These are phyloP conservation scores for Pseudevernia furfuracea DNA, from an alignment of 495 filamentous ascomycete species.

Conservation along the genomic window DNA sequence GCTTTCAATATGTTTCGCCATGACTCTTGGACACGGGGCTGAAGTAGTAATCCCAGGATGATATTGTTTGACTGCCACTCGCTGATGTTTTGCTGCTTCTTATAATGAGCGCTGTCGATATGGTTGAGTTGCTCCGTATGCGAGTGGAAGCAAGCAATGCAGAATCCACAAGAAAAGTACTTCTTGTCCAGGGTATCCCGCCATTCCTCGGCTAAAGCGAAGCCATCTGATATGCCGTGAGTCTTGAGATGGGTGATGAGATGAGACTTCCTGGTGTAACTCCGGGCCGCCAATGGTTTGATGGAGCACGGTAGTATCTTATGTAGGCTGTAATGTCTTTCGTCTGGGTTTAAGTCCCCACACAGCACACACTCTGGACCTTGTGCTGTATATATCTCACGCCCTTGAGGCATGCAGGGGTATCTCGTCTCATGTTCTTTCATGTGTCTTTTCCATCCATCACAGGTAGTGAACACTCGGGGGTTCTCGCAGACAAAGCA, in stretches of 20 bases:
- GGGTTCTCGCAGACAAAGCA: background rate
- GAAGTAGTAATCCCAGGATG: conserved; percentile 2
- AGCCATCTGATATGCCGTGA: background rate
- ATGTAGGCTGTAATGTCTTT: background rate
- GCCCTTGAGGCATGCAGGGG: background rate
- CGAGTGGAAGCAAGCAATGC: background rate
- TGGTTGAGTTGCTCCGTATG: background rate
- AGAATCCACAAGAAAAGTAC: conserved; percentile 11
- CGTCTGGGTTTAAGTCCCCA: background rate
- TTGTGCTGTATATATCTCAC: background rate
- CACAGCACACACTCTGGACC: background rate
- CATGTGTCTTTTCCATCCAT: conserved; percentile 16
- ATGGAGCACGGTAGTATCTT: background rate
- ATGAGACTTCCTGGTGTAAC: background rate
- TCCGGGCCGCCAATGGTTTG: background rate
- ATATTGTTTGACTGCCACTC: background rate
- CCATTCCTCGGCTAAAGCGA: conserved; percentile 1
- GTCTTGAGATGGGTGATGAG: background rate
- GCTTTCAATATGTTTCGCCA: background rate
- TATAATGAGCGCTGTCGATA: conserved; percentile 7
- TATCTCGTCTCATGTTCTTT: conserved; percentile 9
- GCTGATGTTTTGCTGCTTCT: background rate
- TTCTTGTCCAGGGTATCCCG: background rate
- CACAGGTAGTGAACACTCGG: background rate
- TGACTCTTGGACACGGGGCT: background rate